These are phyloP conservation scores for Quambalaria eucalypti DNA, from an alignment of 1,284 basidiomycete genomes.

Conservation along the genomic window DNA sequence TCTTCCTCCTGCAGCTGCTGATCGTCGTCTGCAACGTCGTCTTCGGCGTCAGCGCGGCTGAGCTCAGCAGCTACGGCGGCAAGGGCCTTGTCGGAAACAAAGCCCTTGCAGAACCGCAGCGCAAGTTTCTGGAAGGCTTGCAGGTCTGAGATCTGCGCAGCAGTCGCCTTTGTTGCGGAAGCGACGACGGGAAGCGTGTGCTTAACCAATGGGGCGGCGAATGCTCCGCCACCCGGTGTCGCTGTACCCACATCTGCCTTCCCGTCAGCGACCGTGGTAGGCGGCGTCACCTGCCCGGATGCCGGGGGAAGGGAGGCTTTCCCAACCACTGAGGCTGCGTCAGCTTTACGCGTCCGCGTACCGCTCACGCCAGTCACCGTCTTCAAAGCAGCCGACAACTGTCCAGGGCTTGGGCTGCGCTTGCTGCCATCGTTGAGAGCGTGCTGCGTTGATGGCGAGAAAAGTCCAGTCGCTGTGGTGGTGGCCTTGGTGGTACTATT, in stretches of 20 bases:
- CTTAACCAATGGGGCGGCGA: background rate
- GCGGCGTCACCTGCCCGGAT: background rate
- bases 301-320: background rate
- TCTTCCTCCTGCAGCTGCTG: conserved; percentile 16
- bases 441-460: too few species aligned
- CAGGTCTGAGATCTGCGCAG: conserved; percentile 33
- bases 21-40: conserved; percentile 7
- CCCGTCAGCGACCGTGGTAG: too few species aligned
- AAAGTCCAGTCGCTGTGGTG: background rate
- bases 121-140: conserved; percentile 41
- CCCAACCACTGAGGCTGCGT: background rate
- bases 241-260: too few species aligned
- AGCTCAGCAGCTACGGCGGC: background rate
- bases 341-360: background rate
- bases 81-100: conserved; percentile 6
- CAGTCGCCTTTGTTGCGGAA: conserved; percentile 5
- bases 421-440: conserved; percentile 5
- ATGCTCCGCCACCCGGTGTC: background rate
- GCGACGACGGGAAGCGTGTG: too few species aligned
- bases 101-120: conserved; percentile 32
- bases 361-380: conserved; percentile 19
- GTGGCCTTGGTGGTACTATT: background rate
- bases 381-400: conserved; percentile 29
- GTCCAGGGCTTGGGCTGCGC: conserved; percentile 29
- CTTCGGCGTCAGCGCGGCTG: background rate